Evolutionary conservation across 164 flowering plant species (phyloP).

Genomic region (Warburgia ugandensis): DNA sequence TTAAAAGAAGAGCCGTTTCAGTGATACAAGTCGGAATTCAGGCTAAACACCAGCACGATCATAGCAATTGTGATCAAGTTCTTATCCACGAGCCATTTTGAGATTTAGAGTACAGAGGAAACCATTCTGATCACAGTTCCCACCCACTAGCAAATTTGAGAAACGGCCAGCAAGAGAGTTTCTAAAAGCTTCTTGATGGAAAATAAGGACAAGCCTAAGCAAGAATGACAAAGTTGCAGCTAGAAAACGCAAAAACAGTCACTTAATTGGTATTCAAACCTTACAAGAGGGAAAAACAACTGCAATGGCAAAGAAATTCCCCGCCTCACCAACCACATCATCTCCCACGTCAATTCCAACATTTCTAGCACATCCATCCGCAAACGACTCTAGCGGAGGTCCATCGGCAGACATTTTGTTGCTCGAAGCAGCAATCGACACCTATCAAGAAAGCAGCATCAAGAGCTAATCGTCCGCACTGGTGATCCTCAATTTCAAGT

Average conservation of each 20-base stretch:
- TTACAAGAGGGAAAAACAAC: conserved; percentile 57
- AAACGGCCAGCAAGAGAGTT: too few species aligned
- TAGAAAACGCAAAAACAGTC: background rate
- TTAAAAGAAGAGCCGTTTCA: too few species aligned
- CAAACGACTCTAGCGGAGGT: conserved; percentile 52
- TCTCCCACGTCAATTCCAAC: conserved; percentile 24
- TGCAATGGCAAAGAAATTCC: conserved; percentile 79
- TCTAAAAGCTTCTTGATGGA: too few species aligned
- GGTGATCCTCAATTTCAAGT: too few species aligned
- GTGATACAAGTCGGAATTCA: too few species aligned
- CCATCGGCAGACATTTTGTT: conserved; percentile 9
- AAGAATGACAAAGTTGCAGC: background rate
- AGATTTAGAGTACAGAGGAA: too few species aligned
- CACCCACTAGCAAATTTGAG: too few species aligned
- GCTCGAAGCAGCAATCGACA: conserved; percentile 49
- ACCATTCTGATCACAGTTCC: too few species aligned
- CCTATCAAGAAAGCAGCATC: conserved; percentile 31
- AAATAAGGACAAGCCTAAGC: background rate
- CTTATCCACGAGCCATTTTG: too few species aligned
- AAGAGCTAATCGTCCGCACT: too few species aligned
- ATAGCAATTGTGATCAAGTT: too few species aligned
- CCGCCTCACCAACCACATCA: conserved; percentile 23
- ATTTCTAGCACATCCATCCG: conserved; percentile 27
- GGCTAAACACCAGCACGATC: too few species aligned
- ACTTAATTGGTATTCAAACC: conserved; percentile 32